phyloP scores from a whole-genome alignment of 495 filamentous ascomycete genomes.

The Rostrohypoxylon terebratum region DNA sequence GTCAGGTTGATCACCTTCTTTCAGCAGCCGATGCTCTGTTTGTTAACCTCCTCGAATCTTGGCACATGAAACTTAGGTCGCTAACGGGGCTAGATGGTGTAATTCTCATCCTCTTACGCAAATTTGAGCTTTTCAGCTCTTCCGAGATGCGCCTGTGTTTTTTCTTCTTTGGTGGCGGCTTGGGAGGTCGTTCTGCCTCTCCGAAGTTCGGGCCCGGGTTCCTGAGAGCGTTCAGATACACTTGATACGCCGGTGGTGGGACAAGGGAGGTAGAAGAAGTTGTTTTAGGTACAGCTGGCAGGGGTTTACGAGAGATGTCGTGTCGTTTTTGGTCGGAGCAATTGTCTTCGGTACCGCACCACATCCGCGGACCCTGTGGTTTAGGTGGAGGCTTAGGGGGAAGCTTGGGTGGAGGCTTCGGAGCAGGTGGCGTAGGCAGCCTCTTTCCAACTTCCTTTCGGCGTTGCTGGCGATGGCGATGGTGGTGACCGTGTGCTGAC shows the following conservation, averaged over 20 bases:
- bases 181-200: neutral
- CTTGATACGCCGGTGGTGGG: slow-evolving; percentile 29
- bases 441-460: neutral
- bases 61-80: slow-evolving; percentile 30
- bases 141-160: neutral
- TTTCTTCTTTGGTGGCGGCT: slow-evolving; percentile 9
- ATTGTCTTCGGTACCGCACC: neutral
- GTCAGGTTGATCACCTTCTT: neutral
- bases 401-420: neutral
- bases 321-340: neutral
- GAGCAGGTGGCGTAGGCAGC: slow-evolving; percentile 2
- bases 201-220: neutral
- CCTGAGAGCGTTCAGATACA: slow-evolving; percentile 27
- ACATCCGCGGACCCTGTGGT: neutral
- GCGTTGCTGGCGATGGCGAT: neutral
- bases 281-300: neutral
- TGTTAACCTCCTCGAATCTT: slow-evolving; percentile 18
- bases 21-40: too few relatives aligned
- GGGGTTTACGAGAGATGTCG: neutral
- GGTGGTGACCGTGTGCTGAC: neutral
- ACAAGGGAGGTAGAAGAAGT: neutral
- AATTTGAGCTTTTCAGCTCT: neutral
- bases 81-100: neutral
- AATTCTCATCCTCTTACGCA: slow-evolving; percentile 10
- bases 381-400: neutral